Evolutionary conservation across 2,329 filamentous ascomycete species (phyloP).

Genomic region (Pseudogymnoascus sp.): DNA sequence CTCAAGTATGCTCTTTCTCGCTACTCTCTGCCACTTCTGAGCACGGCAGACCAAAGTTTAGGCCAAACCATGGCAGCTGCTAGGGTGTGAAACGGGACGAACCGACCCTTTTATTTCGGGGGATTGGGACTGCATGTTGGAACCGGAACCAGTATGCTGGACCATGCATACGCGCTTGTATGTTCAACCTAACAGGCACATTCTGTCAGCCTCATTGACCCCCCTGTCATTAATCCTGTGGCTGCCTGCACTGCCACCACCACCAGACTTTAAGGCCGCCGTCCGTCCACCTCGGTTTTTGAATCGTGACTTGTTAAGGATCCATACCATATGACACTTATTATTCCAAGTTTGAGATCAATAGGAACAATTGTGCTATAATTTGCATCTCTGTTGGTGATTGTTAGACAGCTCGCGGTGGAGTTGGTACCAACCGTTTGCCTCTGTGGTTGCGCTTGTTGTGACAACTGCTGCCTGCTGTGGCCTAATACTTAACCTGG

Average conservation of each 20-base stretch:
- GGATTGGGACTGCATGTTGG: background rate
- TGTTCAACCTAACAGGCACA: background rate
- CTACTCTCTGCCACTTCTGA: background rate
- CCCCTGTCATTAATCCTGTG: background rate
- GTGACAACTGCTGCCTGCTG: background rate
- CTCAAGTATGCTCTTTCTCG: background rate
- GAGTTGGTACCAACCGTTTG: background rate
- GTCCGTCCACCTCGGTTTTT: background rate
- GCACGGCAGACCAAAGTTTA: background rate
- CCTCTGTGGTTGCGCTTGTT: background rate
- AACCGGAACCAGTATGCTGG: background rate
- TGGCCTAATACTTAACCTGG: background rate
- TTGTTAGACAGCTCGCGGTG: background rate
- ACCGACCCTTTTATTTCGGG: background rate
- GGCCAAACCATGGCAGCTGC: background rate
- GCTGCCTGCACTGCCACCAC: background rate
- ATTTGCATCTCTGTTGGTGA: background rate
- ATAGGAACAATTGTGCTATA: background rate
- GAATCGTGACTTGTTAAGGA: background rate
- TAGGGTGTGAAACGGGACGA: background rate
- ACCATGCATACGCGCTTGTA: background rate
- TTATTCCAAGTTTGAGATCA: background rate
- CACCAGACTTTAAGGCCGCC: background rate
- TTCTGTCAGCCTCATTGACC: background rate
- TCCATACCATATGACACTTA: background rate